Base-by-base conservation (phyloP, 2,329 filamentous ascomycete species). In the Nemania bipapillata region DNA sequence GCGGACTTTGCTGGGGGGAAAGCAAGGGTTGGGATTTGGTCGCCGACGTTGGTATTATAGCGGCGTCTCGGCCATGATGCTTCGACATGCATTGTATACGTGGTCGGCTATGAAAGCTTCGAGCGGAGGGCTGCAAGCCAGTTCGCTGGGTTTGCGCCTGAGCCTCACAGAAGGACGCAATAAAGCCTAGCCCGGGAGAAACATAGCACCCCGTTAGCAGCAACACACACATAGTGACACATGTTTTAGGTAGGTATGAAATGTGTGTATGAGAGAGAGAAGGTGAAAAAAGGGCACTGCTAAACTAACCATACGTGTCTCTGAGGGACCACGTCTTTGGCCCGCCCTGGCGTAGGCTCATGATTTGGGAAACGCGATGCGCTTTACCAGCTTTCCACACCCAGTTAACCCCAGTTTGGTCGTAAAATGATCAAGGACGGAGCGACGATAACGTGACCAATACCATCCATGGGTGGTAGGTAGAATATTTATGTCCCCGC, bases 1-100 rank as follows among this genome's bases (percentile, higher is more conserved):
- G 22, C 86, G 81, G n/a, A 88, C 85, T 57, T 47, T 71, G 73
- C 11, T 66, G 63, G 15, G 70, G 55, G 1, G 26, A 12, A 20
- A 53, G 42, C 52, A 49, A 60, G 22, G 49, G 12, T 12, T 26
- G 59, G 26, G 54, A 15, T 11, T 28, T 49, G 12, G 17, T 26
- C 32, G 53, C 12, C 4, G 58, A 54, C 8, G 42, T 26, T 22
- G 54, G 17, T 54, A 65, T 54, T 42, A 4, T 47, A 20, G 60
- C 30, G 30, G 37, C 17, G 7, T 63, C 45, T 9, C 37, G 58
- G 8, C 40, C 58, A 53, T 54, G 45, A 15, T 30, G 32, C 30
- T 63, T 63, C 32, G 47, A 61, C 7, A 52, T 45, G 45, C 42
- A 63, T 28, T 35, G 62, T 35, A n/a, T 28, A 22, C 28, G 60